Percentiles rank a stretch among this genome's conserved stretches.
phyloP scores from a whole-genome alignment of 2,329 filamentous ascomycete species.

The Trichoderma endophyticum region DNA sequence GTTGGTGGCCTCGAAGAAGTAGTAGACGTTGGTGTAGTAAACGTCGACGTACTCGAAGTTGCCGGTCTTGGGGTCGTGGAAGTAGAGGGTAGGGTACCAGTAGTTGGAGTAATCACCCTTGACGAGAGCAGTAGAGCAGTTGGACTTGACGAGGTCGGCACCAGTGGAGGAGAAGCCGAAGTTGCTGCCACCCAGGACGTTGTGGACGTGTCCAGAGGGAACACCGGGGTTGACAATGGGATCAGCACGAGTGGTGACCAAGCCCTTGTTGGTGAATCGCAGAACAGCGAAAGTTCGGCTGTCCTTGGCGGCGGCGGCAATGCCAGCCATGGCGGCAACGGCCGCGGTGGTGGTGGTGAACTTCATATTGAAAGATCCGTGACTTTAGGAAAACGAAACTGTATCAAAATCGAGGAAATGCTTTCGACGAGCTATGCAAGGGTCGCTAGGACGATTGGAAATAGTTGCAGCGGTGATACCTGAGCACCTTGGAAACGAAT shows the following conservation, averaged over 20 bases:
- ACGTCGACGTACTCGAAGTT: constrained; percentile 64
- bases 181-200: constrained; percentile 66
- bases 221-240: constrained; percentile 64
- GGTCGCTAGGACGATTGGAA: constrained; percentile 11
- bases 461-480: constrained; percentile 30
- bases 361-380: constrained; percentile 33
- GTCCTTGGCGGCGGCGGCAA: constrained; percentile 41
- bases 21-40: constrained; percentile 74
- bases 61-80: constrained; percentile 59
- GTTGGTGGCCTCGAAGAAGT: constrained; percentile 64
- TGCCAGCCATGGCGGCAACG: constrained; percentile 40
- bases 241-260: constrained; percentile 61
- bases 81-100: constrained; percentile 73
- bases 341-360: constrained; percentile 28
- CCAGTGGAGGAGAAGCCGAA: constrained; percentile 63
- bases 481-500: constrained; percentile 33
- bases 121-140: constrained; percentile 68
- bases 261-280: constrained; percentile 64
- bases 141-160: constrained; percentile 55
- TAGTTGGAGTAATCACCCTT: constrained; percentile 70
- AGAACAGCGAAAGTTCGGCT: constrained; percentile 64
- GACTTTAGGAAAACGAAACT: background rate
- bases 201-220: constrained; percentile 63
- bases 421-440: constrained; percentile 9
- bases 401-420: background rate